Conservation (phyloP, 306 rosid genomes). For the Fragaria ananassa region DNA sequence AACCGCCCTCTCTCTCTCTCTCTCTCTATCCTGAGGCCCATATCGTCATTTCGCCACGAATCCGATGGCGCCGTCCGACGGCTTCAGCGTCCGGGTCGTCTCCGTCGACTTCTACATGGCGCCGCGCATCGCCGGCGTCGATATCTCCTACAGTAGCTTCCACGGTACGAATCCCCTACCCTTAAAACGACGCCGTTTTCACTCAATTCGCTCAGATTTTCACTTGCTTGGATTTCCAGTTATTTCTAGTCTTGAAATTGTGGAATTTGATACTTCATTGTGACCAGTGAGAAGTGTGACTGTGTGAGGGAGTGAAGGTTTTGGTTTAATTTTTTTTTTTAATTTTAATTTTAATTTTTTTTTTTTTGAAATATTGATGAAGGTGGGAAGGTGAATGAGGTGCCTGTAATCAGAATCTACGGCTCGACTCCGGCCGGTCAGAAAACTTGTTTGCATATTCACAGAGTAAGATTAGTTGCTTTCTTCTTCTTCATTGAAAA, state of each 20-base stretch:
- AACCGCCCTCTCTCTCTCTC: not conserved
- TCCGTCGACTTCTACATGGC: slow-evolving; percentile 82
- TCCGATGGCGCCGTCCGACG: slow-evolving; percentile 30
- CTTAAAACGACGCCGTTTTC: not conserved
- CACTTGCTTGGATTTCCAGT: not conserved
- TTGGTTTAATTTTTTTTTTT: not conserved
- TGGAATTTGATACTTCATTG: not conserved
- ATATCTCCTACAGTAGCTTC: slow-evolving; percentile 72
- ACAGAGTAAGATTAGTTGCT: slow-evolving; percentile 51
- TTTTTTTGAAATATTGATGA: slow-evolving; percentile 2
- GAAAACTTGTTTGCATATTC: slow-evolving; percentile 90
- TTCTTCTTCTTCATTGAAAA: too few relatives aligned
- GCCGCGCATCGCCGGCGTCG: slow-evolving; percentile 58
- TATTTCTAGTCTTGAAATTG: not conserved
- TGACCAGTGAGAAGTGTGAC: not conserved
- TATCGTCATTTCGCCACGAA: slow-evolving; percentile 15
- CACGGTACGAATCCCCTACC: slow-evolving; percentile 48
- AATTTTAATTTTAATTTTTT: not conserved
- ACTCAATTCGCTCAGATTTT: not conserved
- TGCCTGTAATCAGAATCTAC: slow-evolving; percentile 75
- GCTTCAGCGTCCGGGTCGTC: slow-evolving; percentile 74
- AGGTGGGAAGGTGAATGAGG: slow-evolving; percentile 85
- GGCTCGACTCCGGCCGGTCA: slow-evolving; percentile 95
- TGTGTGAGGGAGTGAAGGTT: not conserved
- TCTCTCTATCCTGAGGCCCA: not conserved